Evolutionary conservation across 768 basidiomycete species (phyloP).

Genomic region (Terana coerulea): DNA sequence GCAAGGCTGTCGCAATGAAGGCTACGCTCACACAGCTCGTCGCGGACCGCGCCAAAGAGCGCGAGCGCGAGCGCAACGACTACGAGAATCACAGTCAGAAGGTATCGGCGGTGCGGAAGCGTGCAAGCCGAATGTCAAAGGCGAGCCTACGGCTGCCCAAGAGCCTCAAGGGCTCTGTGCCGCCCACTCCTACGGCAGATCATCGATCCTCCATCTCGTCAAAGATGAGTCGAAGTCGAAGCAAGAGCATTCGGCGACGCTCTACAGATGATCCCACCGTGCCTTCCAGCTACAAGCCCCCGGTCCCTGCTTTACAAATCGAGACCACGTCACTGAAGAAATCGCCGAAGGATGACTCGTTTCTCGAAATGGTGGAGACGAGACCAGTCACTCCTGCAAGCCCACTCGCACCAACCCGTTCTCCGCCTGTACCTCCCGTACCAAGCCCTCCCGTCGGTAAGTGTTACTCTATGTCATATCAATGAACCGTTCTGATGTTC

Average conservation of each 20-base stretch:
- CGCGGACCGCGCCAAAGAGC: background rate
- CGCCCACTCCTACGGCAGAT: conserved; percentile 3
- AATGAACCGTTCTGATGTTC: background rate
- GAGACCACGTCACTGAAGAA: conserved; percentile 10
- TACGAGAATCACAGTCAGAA: conserved; percentile 38
- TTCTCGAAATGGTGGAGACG: conserved; percentile 23
- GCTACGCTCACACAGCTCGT: conserved; percentile 28
- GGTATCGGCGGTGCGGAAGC: conserved; percentile 60
- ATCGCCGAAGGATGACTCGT: conserved; percentile 17
- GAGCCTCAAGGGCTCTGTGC: conserved; percentile 19
- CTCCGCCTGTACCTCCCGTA: conserved; percentile 11
- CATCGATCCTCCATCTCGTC: conserved; percentile 14
- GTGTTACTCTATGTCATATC: too few species aligned
- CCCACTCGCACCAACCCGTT: background rate
- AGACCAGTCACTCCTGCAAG: conserved; percentile 18
- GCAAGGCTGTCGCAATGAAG: conserved; percentile 33
- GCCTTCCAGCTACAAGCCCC: conserved; percentile 11
- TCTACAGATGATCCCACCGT: conserved; percentile 3
- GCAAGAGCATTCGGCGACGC: conserved; percentile 20
- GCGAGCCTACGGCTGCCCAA: conserved; percentile 61
- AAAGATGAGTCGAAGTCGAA: conserved; percentile 14
- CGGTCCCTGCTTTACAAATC: conserved; percentile 18
- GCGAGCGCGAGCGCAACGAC: conserved; percentile 2
- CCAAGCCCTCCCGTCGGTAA: background rate
- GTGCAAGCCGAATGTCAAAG: conserved; percentile 61